phyloP scores from a whole-genome alignment of 495 filamentous ascomycete genomes.

The Penicillium arizonense region DNA sequence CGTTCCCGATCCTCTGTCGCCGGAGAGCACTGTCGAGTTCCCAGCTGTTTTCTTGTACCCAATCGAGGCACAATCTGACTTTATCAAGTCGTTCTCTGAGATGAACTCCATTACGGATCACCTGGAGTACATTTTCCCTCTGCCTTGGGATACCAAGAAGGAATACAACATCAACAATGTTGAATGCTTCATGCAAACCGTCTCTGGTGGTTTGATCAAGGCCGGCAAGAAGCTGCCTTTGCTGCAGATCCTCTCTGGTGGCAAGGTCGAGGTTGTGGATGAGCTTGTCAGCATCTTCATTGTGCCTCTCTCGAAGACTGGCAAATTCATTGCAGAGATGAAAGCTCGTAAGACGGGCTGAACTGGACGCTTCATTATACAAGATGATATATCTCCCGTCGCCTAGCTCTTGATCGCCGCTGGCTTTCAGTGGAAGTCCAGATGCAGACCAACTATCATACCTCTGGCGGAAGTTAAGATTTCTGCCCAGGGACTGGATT shows the following conservation, averaged over 20 bases:
- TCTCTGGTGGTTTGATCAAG: slow-evolving; percentile 76
- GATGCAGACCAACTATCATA: neutral
- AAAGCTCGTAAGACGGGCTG: slow-evolving; percentile 59
- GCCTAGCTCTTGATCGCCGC: neutral
- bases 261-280: slow-evolving; percentile 87
- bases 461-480: neutral
- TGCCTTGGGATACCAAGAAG: slow-evolving; percentile 76
- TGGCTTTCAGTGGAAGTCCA: neutral
- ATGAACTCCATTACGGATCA: slow-evolving; percentile 66
- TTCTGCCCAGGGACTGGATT: neutral
- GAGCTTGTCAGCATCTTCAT: slow-evolving; percentile 78
- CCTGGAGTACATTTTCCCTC: slow-evolving; percentile 73
- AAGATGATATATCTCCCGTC: neutral
- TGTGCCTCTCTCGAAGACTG: slow-evolving; percentile 65
- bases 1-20: slow-evolving; percentile 69
- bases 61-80: slow-evolving; percentile 73
- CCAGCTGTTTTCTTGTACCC: slow-evolving; percentile 85
- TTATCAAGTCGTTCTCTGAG: slow-evolving; percentile 83
- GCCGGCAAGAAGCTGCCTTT: slow-evolving; percentile 81
- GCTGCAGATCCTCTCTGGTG: slow-evolving; percentile 66
- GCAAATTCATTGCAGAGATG: slow-evolving; percentile 77
- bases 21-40: slow-evolving; percentile 66
- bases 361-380: neutral
- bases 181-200: slow-evolving; percentile 90
- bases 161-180: slow-evolving; percentile 64